phyloP scores from a whole-genome alignment of 306 rosid genomes.

The Sindora glabra region DNA sequence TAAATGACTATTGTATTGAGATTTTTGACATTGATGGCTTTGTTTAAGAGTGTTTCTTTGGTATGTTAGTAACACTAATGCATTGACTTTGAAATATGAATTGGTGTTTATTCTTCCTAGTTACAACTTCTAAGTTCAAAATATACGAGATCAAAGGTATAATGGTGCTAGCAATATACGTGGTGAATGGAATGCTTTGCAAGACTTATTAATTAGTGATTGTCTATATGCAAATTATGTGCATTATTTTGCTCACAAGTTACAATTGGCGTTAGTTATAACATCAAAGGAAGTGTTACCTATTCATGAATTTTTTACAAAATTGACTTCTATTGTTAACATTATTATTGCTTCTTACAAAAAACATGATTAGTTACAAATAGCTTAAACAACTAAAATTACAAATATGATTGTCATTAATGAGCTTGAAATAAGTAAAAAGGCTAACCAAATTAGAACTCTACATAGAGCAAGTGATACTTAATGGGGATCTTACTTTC shows the following conservation, averaged over 20 bases:
- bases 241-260: too few relatives aligned
- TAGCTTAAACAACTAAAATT: background rate
- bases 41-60: background rate
- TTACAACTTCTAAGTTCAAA: background rate
- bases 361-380: background rate
- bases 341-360: background rate
- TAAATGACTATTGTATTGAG: background rate
- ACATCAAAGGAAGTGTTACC: background rate
- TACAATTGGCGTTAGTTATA: too few relatives aligned
- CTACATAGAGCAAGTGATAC: background rate
- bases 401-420: background rate
- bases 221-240: too few relatives aligned
- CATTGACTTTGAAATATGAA: too few relatives aligned
- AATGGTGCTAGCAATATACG: conserved; percentile 1
- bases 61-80: background rate
- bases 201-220: too few relatives aligned
- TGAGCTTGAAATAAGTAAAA: background rate
- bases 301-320: background rate
- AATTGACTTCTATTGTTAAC: background rate
- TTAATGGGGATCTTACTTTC: background rate
- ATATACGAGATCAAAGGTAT: background rate
- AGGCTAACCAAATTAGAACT: background rate
- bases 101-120: background rate
- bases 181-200: background rate
- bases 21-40: background rate